Conservation (phyloP, 495 filamentous ascomycete species). For the Patellaria atrata region DNA sequence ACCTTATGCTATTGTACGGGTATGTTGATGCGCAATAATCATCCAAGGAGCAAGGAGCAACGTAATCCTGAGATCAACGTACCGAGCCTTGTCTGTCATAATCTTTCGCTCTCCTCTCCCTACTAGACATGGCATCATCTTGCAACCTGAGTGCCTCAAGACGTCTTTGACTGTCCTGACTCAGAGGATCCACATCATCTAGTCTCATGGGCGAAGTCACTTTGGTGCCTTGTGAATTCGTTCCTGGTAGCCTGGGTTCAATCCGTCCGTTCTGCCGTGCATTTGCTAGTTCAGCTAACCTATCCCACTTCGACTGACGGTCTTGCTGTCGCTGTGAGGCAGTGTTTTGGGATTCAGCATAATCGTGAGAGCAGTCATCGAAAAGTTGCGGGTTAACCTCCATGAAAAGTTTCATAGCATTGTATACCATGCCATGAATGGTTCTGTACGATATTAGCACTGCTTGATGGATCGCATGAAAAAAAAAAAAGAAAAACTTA, state of each 20-base stretch:
- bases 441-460: conserved; percentile 42
- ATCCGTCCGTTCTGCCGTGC: conserved; percentile 41
- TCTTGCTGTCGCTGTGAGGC: conserved; percentile 62
- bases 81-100: conserved; percentile 29
- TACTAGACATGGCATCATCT: conserved; percentile 42
- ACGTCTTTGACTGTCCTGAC: conserved; percentile 70
- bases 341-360: conserved; percentile 89
- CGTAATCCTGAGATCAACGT: conserved; percentile 26
- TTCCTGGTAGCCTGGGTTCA: conserved; percentile 25
- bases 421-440: conserved; percentile 99
- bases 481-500: conserved; percentile 30
- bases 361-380: conserved; percentile 95
- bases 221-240: conserved; percentile 29
- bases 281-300: conserved; percentile 64
- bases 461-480: neutral
- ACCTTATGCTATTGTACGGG: no score
- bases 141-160: conserved; percentile 74
- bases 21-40: no score
- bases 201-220: conserved; percentile 37
- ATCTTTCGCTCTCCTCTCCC: conserved; percentile 35
- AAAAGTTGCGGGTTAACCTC: conserved; percentile 98
- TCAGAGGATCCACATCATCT: conserved; percentile 59
- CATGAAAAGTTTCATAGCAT: conserved; percentile 99
- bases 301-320: conserved; percentile 75
- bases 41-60: conserved; percentile 8